Evolutionary conservation across 176 grass and related monocot genomes (phyloP).

Genomic region (Rhynchospora tenuis): DNA sequence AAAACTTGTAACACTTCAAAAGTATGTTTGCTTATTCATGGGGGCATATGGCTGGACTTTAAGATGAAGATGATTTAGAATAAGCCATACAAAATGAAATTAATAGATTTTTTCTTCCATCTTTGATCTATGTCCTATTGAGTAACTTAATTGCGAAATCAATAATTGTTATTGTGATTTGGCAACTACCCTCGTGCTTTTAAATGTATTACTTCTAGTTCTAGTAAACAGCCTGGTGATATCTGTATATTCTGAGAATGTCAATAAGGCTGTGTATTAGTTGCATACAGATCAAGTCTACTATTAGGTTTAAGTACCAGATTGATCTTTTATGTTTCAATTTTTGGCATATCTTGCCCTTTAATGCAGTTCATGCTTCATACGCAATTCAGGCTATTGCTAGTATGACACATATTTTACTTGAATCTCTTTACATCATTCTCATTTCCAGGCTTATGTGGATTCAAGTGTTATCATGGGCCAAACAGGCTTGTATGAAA

Average conservation of each 20-base stretch:
- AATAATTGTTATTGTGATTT: background rate
- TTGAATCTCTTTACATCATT: background rate
- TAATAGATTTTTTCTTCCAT: background rate
- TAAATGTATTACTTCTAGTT: background rate
- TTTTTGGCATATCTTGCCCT: background rate
- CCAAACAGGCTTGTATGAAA: slow-evolving; percentile 75
- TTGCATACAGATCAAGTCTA: slow-evolving; percentile 40
- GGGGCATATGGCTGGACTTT: background rate
- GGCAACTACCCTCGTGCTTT: background rate
- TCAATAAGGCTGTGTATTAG: background rate
- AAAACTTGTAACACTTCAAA: background rate
- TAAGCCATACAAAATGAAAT: background rate
- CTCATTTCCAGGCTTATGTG: slow-evolving; percentile 67
- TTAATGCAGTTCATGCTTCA: background rate
- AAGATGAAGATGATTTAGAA: background rate
- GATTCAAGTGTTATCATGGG: slow-evolving; percentile 93
- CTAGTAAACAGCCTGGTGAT: background rate
- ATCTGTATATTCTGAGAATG: background rate
- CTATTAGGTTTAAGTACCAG: slow-evolving; percentile 4
- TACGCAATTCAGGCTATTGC: background rate
- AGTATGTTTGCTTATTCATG: background rate
- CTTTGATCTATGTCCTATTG: background rate
- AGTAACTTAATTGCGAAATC: background rate
- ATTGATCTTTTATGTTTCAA: slow-evolving; percentile 14
- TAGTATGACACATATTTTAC: background rate